Base-by-base conservation (phyloP, 2,329 filamentous ascomycete genomes). In the Hypoxylon sp. region DNA sequence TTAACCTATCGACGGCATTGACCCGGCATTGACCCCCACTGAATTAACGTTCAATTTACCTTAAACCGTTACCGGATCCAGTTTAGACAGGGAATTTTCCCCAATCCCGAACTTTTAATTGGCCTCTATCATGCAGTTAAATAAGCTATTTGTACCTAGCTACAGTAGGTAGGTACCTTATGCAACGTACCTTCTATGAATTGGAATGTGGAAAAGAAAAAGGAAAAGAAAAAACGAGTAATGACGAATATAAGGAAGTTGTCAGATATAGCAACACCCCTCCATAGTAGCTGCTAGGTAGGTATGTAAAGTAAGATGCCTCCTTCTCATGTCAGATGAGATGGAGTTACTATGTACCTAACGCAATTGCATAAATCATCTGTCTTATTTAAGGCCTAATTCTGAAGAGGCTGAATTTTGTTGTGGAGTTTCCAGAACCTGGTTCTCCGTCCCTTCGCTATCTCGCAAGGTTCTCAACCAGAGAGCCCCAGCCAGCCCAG, bases 361-460 rank as follows among this genome's bases (percentile, higher is more conserved):
- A 9, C 5, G 38, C 17, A 21, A 43, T 43, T 21, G 38, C 38
- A 43, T 43, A 43, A 43, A 21, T 10, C 38, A 19, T 4, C 38
- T 3, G 19, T 43, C 17, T 43, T 43, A 49, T 49, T 25, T 2
- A 49, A 25, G 21, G 45, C 25, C 25, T 49, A 49, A 43, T 43
- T 43, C 17, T 21, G 45, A 66, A 66, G 63, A 66, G 63, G 63
- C 63, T 66, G 63, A 66, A 63, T 63, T 43, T 53, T 41, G 21
- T 19, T 25, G 49, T 61, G 49, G 58, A 46, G 46, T 51, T 51
- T 41, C 17, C 38, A 7, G 14, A 43, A 5, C 49, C 25, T 2
- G 17, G 25, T 51, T 28, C 5, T 28, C 5, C 19, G 19, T 53
- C 49, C 38, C 49, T 53, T 48, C 38, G 19, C 45, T 30, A 32